These are phyloP conservation scores for Cryphonectria radicalis DNA, from an alignment of 2,329 filamentous ascomycete species.

Conservation along the genomic window DNA sequence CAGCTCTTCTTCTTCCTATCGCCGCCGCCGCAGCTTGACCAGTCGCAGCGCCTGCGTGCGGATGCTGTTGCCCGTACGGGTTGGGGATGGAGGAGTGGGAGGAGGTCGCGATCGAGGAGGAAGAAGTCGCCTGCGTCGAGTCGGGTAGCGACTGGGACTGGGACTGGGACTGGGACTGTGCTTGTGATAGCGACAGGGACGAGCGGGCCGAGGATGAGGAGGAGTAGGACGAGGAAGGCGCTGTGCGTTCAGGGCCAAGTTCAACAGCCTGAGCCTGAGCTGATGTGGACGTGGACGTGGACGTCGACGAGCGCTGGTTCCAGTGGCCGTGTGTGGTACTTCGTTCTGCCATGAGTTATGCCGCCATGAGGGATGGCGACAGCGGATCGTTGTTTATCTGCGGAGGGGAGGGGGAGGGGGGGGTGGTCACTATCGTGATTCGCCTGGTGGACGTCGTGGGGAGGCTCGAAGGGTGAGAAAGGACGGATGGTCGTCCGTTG, in stretches of 20 bases:
- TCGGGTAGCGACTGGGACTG: conserved; percentile 9
- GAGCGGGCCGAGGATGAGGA: conserved; percentile 27
- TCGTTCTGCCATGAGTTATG: conserved; percentile 70
- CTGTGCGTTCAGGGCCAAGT: conserved; percentile 49
- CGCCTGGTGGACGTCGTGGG: conserved; percentile 1
- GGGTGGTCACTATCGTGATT: neutral
- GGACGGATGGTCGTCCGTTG: neutral
- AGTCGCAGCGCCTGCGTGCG: conserved; percentile 5
- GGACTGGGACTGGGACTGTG: conserved; percentile 6
- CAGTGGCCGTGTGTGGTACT: conserved; percentile 45
- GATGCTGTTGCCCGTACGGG: neutral
- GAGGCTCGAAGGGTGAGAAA: neutral
- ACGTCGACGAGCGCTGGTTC: conserved; percentile 50
- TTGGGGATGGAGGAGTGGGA: neutral
- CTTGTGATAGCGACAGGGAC: neutral
- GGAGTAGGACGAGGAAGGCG: conserved; percentile 32
- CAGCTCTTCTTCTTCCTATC: conserved; percentile 13
- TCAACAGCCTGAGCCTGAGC: conserved; percentile 36
- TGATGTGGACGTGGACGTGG: conserved; percentile 50
- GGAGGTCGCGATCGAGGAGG: neutral
- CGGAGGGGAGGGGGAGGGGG: neutral
- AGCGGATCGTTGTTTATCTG: conserved; percentile 23
- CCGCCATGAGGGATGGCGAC: conserved; percentile 60
- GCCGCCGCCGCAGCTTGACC: neutral
- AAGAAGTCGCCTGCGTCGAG: neutral